Evolutionary conservation across 2,329 filamentous ascomycete genomes (phyloP), one percentile per base, ranked within the genome.

Genomic region (Biscogniauxia sp.): DNA sequence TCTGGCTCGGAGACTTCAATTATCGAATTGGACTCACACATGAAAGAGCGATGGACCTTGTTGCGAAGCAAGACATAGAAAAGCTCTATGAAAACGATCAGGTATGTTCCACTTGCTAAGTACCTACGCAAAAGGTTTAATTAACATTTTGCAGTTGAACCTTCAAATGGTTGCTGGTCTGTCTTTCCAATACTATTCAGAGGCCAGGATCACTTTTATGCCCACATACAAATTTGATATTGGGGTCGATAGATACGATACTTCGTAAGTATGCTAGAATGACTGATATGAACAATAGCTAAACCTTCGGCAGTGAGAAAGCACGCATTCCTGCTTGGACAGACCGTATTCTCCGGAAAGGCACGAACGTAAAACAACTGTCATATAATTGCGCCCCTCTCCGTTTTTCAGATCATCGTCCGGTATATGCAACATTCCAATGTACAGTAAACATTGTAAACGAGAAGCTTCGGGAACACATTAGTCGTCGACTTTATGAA

Each of bases 1-100:
- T 97, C 57, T 99, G 95, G 94, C 84, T 97, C 51, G 95, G 95
- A 5, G 95, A 99, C 75, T 99, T 99, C 80, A 99, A 99, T 73
- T 99, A 99, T 76, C 89, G 95, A 19, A 96, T 99, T 69, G 94
- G 93, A 1, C 82, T 98, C 60, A 84, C 83, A 52, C 87, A 92
- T 65, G 92, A 97, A 49, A 88, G 84, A 61, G 91, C 92, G 7
- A 88, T 91, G 66, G 84, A 88, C 32, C 79, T 96, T 9, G 86
- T 97, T 58, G 84, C 88, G 68, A 82, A 84, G 58, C 81, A 85
- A 25, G 89, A 97, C 70, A 80, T 96, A 11, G 90, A 89, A 59
- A 88, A 83, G 19, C 78, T 98, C 55, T 96, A 97, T 72, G 90
- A 95, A 63, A 96, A 97, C 69, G 94, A 98, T 71, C 93, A 97